These are phyloP conservation scores for Elongisporangium undulatum DNA, from an alignment of 352 stramenopile species.

Conservation along the genomic window DNA sequence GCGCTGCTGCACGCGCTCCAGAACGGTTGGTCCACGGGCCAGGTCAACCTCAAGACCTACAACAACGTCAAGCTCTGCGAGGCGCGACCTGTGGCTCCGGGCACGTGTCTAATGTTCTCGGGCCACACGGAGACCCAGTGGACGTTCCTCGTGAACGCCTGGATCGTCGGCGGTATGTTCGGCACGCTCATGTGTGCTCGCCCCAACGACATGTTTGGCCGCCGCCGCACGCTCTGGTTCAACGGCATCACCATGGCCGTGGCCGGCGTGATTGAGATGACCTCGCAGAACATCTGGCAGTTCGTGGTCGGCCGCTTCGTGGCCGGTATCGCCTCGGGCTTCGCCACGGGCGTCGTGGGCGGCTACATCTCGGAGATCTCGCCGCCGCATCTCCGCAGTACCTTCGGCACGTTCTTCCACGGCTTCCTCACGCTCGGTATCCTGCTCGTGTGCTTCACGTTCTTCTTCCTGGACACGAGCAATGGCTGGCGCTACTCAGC, in stretches of 20 bases:
- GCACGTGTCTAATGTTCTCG: slow-evolving; percentile 59
- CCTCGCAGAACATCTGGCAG: slow-evolving; percentile 15
- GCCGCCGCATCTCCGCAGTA: slow-evolving; percentile 28
- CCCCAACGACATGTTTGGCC: slow-evolving; percentile 41
- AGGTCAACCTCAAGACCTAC: slow-evolving; percentile 53
- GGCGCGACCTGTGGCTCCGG: slow-evolving; percentile 22
- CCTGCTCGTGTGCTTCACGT: slow-evolving; percentile 35
- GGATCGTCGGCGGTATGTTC: slow-evolving; percentile 56
- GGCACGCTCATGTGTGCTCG: slow-evolving; percentile 31
- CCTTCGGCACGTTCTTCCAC: slow-evolving; percentile 32
- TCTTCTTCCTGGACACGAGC: slow-evolving; percentile 41
- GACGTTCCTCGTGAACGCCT: slow-evolving; percentile 47
- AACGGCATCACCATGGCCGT: slow-evolving; percentile 35
- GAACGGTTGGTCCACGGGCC: slow-evolving; percentile 50
- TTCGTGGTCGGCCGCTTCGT: slow-evolving; percentile 35
- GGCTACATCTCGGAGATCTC: slow-evolving; percentile 47
- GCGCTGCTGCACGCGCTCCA: slow-evolving; percentile 40
- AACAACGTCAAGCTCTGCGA: slow-evolving; percentile 37
- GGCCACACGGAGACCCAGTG: slow-evolving; percentile 42
- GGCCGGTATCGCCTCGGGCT: slow-evolving; percentile 35
- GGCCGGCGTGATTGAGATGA: slow-evolving; percentile 23
- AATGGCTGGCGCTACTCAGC: slow-evolving; percentile 50
- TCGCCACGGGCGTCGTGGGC: slow-evolving; percentile 28
- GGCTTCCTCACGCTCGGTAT: slow-evolving; percentile 36
- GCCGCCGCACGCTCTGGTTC: slow-evolving; percentile 34